Evolutionary conservation across 2,329 filamentous ascomycete genomes (phyloP), one percentile per base, ranked within the genome.

Genomic region (Botrytis tulipae): DNA sequence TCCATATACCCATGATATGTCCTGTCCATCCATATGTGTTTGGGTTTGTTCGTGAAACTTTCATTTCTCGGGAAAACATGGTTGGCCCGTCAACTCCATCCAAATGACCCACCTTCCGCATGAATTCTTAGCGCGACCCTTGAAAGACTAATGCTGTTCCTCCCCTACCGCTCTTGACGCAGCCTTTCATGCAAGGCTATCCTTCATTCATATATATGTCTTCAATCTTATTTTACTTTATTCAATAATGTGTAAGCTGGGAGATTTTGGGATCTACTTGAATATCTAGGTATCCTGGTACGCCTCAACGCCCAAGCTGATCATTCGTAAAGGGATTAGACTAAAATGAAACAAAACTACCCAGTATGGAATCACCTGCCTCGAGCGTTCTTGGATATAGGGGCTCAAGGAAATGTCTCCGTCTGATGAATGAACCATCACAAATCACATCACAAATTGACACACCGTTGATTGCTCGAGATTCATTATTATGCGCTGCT

Each of bases 11-110:
- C 37, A 42, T 54, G 48, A n/a, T 18, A 62, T n/a, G 37, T 62
- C 14, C n/a, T n/a, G 37, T 62, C 14, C n/a, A 57, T n/a, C 10
- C 25, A 14, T 57, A 57, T 42, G 16, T 65, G 61, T 48, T 65
- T 65, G 62, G 42, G 62, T 65, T 46, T 57, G 46, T 68, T 40
- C 65, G 16, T 42, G 25, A 32, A 57, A 57, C 48, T 42, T 68
- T 54, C 46, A 68, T 54, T 68, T 62, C 60, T n/a, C 37, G n/a
- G 35, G 40, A 68, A 68, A 68, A 68, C 48, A 68, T 68, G 35
- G 66, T 57, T 68, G 66, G 29, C 66, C 66, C 66, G 35, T 68
- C 66, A 68, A 68, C 66, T 6, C 16, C 29, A 42, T 1, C 40
- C 12, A 67, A 29, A 32, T 42, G 25, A 42, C 25, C 66, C 48